These are phyloP conservation scores for Penicillium coprophilum DNA, from an alignment of 495 filamentous ascomycete species.

Conservation along the genomic window DNA sequence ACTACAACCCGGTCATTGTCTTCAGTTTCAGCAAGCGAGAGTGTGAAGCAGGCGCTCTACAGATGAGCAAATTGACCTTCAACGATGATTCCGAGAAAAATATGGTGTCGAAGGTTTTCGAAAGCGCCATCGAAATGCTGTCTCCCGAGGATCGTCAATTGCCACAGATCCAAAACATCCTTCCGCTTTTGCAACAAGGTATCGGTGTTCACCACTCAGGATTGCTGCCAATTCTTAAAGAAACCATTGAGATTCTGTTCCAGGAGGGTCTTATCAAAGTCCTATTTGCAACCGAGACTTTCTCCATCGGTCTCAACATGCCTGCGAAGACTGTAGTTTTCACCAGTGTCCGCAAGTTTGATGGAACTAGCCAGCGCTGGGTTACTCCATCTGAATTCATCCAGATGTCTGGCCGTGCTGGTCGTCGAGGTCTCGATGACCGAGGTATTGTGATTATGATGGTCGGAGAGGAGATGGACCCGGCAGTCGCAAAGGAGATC, in stretches of 20 bases:
- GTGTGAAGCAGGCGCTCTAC: slow-evolving; percentile 81
- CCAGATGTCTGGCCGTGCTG: slow-evolving; percentile 96
- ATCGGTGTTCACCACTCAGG: slow-evolving; percentile 98
- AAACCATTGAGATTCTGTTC: slow-evolving; percentile 98
- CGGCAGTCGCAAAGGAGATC: slow-evolving; percentile 86
- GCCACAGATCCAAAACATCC: slow-evolving; percentile 86
- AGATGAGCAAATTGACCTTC: slow-evolving; percentile 85
- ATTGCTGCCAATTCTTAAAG: slow-evolving; percentile 91
- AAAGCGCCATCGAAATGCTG: slow-evolving; percentile 82
- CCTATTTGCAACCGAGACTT: slow-evolving; percentile 95
- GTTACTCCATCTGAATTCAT: slow-evolving; percentile 95
- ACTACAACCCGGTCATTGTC: slow-evolving; percentile 95
- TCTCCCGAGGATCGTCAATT: slow-evolving; percentile 87
- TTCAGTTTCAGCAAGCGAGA: slow-evolving; percentile 99
- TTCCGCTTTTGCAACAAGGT: slow-evolving; percentile 84
- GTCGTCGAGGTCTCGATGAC: slow-evolving; percentile 94
- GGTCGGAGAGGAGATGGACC: slow-evolving; percentile 95
- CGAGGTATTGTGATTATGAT: slow-evolving; percentile 99
- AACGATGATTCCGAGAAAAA: slow-evolving; percentile 95
- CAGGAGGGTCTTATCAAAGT: slow-evolving; percentile 98
- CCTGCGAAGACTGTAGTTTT: slow-evolving; percentile 98
- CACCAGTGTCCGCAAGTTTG: slow-evolving; percentile 92
- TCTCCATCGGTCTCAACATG: slow-evolving; percentile 99
- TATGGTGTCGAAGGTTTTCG: slow-evolving; percentile 92
- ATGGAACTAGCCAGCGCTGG: slow-evolving; percentile 78